phyloP scores from a whole-genome alignment of 805 yeast genomes.

The Candida saitoana region DNA sequence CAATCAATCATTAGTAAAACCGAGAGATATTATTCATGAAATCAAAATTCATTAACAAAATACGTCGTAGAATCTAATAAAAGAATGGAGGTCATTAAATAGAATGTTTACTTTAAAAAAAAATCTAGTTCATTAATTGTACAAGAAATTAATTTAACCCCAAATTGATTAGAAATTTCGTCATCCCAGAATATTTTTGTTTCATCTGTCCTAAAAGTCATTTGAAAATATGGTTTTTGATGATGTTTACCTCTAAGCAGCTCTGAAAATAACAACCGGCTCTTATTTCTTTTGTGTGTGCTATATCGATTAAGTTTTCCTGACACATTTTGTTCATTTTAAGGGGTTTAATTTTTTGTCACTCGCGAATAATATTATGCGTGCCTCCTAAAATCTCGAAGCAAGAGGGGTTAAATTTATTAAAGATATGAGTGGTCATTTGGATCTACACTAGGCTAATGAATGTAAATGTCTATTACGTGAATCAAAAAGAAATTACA shows the following conservation, averaged over 20 bases:
- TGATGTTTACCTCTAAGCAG: too few relatives aligned
- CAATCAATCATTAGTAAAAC: conserved; percentile 27
- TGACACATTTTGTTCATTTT: not conserved
- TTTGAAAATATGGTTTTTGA: too few relatives aligned
- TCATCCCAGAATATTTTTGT: too few relatives aligned
- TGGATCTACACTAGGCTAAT: not conserved
- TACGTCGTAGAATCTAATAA: not conserved
- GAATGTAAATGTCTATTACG: not conserved
- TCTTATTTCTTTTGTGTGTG: not conserved
- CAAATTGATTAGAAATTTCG: too few relatives aligned
- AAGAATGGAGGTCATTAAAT: not conserved
- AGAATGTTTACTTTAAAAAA: not conserved
- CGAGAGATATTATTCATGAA: not conserved
- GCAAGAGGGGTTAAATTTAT: not conserved
- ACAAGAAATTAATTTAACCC: too few relatives aligned
- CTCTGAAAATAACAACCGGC: too few relatives aligned
- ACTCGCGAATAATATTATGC: not conserved
- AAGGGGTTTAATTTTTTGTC: not conserved
- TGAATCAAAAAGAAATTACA: too few relatives aligned
- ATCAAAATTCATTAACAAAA: too few relatives aligned
- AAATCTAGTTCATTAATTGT: too few relatives aligned
- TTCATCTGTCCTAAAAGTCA: too few relatives aligned
- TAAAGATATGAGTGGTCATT: not conserved
- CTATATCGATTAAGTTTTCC: not conserved
- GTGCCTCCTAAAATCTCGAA: not conserved